Conservation (phyloP, 768 basidiomycete species). For the Boletus sensibilis region DNA sequence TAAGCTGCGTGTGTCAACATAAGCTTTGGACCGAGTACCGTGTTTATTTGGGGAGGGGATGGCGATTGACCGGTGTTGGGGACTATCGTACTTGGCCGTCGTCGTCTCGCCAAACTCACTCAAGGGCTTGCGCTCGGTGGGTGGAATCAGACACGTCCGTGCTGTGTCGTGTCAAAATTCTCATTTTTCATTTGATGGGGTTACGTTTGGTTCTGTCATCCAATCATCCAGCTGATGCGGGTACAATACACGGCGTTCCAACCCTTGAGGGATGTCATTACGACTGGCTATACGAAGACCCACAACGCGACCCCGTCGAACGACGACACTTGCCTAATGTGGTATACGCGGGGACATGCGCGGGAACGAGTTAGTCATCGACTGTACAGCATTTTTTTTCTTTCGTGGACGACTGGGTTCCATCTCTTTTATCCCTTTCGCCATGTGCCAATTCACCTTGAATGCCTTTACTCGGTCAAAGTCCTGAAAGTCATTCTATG, state of each 20-base stretch:
- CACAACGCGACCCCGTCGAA: slow-evolving; percentile 2
- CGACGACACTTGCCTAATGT: slow-evolving; percentile 25
- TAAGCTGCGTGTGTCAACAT: not conserved
- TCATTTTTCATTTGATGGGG: not conserved
- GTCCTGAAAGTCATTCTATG: not conserved
- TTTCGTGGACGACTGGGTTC: too few species aligned
- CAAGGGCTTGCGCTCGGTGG: too few species aligned
- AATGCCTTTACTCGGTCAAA: not conserved
- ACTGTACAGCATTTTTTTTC: slow-evolving; percentile 15
- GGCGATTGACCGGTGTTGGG: not conserved
- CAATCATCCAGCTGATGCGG: not conserved
- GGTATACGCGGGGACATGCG: not conserved
- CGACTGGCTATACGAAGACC: not conserved
- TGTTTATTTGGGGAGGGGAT: not conserved
- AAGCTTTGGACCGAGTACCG: not conserved
- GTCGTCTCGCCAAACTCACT: too few species aligned
- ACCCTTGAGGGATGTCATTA: not conserved
- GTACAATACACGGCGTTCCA: not conserved
- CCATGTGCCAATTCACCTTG: not conserved
- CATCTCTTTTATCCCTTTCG: not conserved
- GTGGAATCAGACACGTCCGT: not conserved
- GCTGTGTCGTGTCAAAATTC: not conserved
- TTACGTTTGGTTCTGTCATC: not conserved
- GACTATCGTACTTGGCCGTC: not conserved
- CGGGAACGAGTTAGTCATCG: slow-evolving; percentile 26